Conservation (phyloP, 1,284 basidiomycete genomes). For the Hymenochaete sp. region DNA sequence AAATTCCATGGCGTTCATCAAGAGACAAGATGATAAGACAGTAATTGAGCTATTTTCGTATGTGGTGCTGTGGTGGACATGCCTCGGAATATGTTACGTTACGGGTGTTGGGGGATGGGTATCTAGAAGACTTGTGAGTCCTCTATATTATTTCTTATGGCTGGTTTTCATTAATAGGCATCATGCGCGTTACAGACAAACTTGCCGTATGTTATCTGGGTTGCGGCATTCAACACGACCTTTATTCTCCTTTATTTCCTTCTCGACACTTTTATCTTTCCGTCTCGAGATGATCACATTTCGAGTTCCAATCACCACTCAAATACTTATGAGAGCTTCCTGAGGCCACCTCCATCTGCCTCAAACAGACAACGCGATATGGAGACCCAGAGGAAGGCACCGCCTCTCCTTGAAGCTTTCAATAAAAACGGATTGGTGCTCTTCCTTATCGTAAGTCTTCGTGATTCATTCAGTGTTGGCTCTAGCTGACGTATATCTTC, state of each 20-base stretch:
- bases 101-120: slow-evolving; percentile 41
- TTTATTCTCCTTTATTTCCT: slow-evolving; percentile 79
- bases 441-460: slow-evolving; percentile 68
- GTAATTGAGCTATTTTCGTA: slow-evolving; percentile 73
- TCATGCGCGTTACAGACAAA: slow-evolving; percentile 54
- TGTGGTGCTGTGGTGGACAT: slow-evolving; percentile 68
- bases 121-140: slow-evolving; percentile 69
- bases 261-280: slow-evolving; percentile 52
- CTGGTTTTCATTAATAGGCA: neutral
- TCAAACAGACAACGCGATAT: slow-evolving; percentile 14
- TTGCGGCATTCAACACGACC: slow-evolving; percentile 80
- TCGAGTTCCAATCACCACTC: slow-evolving; percentile 2
- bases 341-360: slow-evolving; percentile 15
- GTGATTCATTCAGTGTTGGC: slow-evolving; percentile 4
- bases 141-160: slow-evolving; percentile 7
- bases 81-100: slow-evolving; percentile 38
- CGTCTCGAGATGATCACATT: neutral
- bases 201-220: slow-evolving; percentile 83
- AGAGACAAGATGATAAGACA: slow-evolving; percentile 58
- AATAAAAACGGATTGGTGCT: slow-evolving; percentile 75
- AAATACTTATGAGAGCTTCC: slow-evolving; percentile 10
- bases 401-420: slow-evolving; percentile 67
- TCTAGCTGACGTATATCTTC: neutral
- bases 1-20: slow-evolving; percentile 18
- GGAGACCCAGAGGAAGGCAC: slow-evolving; percentile 29